Percentiles rank a stretch among this genome's conserved stretches.
phyloP scores from a whole-genome alignment of 208 protist species.

The Trypanosoma boissoni region DNA sequence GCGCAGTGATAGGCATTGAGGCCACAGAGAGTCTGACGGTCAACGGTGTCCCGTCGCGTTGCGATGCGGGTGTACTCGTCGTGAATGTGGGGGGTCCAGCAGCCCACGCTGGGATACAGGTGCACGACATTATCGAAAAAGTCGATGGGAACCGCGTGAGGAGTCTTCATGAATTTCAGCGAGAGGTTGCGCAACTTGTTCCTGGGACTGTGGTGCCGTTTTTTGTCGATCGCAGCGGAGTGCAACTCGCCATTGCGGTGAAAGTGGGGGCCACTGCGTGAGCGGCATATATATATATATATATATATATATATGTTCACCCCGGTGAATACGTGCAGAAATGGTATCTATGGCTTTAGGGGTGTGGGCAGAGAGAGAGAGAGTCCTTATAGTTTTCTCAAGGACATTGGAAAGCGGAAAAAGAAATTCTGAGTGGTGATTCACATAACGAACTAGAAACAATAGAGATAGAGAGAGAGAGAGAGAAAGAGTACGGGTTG shows the following conservation, averaged over 20 bases:
- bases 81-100: conserved; percentile 56
- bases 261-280: neutral
- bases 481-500: no score
- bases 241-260: conserved; percentile 1
- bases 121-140: conserved; percentile 51
- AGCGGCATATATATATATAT: neutral
- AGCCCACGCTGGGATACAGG: conserved; percentile 46
- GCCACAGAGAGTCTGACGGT: conserved; percentile 51
- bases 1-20: conserved; percentile 53
- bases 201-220: conserved; percentile 34
- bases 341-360: no score
- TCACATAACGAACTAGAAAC: no score
- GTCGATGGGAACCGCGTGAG: conserved; percentile 40
- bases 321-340: no score
- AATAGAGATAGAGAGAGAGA: no score
- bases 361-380: no score
- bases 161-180: conserved; percentile 41
- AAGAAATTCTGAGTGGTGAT: no score
- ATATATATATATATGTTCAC: no score
- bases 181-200: conserved; percentile 33
- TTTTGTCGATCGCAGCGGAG: conserved; percentile 40
- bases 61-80: conserved; percentile 59
- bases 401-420: no score
- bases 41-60: conserved; percentile 53
- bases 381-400: no score